Percentiles rank a stretch among this genome's conserved stretches.
phyloP scores from a whole-genome alignment of 2,329 filamentous ascomycete genomes.

The Epichloe amarillans region DNA sequence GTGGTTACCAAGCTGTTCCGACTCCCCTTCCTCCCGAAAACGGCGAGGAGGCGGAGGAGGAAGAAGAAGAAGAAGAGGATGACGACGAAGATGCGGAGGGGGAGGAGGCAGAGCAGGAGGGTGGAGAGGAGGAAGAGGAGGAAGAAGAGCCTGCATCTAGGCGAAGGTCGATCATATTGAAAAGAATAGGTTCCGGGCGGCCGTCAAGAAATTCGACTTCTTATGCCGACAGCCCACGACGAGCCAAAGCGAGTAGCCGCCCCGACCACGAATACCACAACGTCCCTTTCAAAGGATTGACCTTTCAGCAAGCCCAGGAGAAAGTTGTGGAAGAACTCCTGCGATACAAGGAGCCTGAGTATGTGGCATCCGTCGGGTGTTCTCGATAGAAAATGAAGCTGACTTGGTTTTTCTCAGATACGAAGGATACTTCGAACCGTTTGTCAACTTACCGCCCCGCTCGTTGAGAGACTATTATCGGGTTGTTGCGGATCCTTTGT shows the following conservation, averaged over 20 bases:
- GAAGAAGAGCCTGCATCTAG: conserved; percentile 20
- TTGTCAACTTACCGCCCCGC: conserved; percentile 64
- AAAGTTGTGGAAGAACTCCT: conserved; percentile 69
- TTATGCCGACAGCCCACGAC: conserved; percentile 19
- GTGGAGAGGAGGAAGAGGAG: conserved; percentile 16
- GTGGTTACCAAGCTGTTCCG: conserved; percentile 55
- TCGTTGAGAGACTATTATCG: conserved; percentile 76
- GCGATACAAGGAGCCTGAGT: conserved; percentile 54
- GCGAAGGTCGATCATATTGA: conserved; percentile 26
- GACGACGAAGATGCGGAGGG: conserved; percentile 13
- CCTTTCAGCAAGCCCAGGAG: conserved; percentile 75
- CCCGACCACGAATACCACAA: conserved; percentile 41
- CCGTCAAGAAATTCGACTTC: conserved; percentile 20
- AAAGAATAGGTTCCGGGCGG: conserved; percentile 21
- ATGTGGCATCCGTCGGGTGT: conserved; percentile 13
- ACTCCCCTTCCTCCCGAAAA: conserved; percentile 50
- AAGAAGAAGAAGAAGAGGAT: conserved; percentile 11
- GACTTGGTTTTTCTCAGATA: conserved; percentile 34
- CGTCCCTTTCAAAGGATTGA: conserved; percentile 55
- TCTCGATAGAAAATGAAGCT: conserved; percentile 5
- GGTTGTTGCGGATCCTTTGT: conserved; percentile 68
- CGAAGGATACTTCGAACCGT: conserved; percentile 59
- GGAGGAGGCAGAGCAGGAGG: conserved; percentile 12
- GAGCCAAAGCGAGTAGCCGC: conserved; percentile 25
- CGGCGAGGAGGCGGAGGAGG: conserved; percentile 15